phyloP scores from a whole-genome alignment of 306 rosid species.

The Prosopis cineraria region DNA sequence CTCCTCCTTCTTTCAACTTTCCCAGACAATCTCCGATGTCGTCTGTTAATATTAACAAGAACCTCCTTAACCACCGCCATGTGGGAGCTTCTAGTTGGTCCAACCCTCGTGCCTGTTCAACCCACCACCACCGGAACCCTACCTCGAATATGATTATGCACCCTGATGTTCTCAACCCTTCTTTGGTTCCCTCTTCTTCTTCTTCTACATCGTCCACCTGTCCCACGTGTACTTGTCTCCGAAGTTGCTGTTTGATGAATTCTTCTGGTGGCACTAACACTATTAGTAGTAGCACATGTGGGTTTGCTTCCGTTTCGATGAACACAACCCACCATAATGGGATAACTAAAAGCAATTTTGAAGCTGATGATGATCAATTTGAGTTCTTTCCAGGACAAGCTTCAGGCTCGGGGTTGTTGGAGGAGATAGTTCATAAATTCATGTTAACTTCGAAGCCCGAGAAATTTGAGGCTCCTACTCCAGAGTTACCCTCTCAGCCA shows the following conservation, averaged over 20 bases:
- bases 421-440: constrained; percentile 68
- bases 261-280: background rate
- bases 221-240: background rate
- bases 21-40: constrained; percentile 36
- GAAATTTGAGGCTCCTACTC: background rate
- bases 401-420: constrained; percentile 71
- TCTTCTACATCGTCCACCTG: background rate
- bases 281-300: background rate
- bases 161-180: constrained; percentile 46
- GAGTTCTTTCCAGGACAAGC: constrained; percentile 58
- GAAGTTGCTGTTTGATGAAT: constrained; percentile 23
- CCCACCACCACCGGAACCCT: constrained; percentile 26
- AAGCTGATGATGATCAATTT: constrained; percentile 7
- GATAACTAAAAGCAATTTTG: background rate
- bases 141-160: constrained; percentile 59
- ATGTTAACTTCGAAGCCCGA: constrained; percentile 51
- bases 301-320: background rate
- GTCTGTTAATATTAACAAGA: background rate
- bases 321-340: background rate
- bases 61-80: constrained; percentile 30
- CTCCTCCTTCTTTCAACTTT: constrained; percentile 41
- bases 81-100: constrained; percentile 32
- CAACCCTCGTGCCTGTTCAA: constrained; percentile 8
- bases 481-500: constrained; percentile 13
- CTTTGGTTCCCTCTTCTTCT: constrained; percentile 27